phyloP scores from a whole-genome alignment of 345 rosid species.

The Barbarea vulgaris region DNA sequence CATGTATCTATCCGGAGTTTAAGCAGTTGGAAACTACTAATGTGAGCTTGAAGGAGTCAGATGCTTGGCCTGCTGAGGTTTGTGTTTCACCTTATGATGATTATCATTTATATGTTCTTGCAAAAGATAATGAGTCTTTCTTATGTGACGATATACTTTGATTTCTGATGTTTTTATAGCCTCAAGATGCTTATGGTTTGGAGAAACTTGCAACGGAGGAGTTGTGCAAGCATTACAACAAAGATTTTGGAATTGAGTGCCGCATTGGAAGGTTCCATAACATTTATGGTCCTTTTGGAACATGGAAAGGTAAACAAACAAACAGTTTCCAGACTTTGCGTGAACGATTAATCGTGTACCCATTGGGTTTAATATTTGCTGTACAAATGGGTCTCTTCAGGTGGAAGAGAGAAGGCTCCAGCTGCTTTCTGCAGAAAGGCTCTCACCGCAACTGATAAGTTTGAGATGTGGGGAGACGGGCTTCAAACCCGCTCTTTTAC shows the following conservation, averaged over 20 bases:
- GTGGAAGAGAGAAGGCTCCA: constrained; percentile 99
- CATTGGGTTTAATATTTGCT: constrained; percentile 7
- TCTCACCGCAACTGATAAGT: constrained; percentile 76
- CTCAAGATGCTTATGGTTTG: constrained; percentile 99
- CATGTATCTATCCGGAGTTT: constrained; percentile 97
- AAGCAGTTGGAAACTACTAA: constrained; percentile 93
- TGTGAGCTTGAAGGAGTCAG: constrained; percentile 97
- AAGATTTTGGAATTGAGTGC: constrained; percentile 93
- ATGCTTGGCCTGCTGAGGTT: constrained; percentile 99
- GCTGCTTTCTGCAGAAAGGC: constrained; percentile 99
- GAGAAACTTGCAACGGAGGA: constrained; percentile 99
- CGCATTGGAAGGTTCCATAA: constrained; percentile 96
- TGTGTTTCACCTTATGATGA: constrained; percentile 19
- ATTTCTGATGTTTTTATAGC: constrained; percentile 50
- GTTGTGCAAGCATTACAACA: constrained; percentile 94
- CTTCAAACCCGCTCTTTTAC: constrained; percentile 96
- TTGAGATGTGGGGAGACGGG: constrained; percentile 99
- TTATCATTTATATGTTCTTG: constrained; percentile 6
- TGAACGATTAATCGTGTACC: background rate
- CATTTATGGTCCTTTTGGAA: constrained; percentile 98
- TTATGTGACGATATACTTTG: background rate
- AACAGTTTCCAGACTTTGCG: background rate
- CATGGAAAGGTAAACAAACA: constrained; percentile 81
- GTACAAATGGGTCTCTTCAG: constrained; percentile 40
- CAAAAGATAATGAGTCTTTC: background rate